Evolutionary conservation across 495 filamentous ascomycete genomes (phyloP).

Genomic region (Hypoxylon perforatum): DNA sequence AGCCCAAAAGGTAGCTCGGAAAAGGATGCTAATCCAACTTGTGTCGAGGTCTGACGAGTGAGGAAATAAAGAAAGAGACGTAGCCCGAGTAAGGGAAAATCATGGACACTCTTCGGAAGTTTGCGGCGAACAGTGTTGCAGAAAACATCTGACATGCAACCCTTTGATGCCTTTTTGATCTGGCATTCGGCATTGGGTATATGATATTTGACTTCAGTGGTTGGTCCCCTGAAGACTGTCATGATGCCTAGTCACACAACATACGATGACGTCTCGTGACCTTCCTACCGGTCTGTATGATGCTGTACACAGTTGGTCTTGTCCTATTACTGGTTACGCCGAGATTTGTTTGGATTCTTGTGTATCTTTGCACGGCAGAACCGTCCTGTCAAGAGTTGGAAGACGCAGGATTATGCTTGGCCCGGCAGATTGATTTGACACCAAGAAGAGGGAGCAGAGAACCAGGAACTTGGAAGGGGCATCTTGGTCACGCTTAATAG

Average conservation of each 20-base stretch:
- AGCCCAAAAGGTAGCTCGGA: background rate
- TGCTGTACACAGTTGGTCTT: background rate
- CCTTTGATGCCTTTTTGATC: background rate
- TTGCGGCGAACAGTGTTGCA: slow-evolving; percentile 16
- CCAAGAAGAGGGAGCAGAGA: no score
- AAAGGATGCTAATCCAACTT: slow-evolving; percentile 2
- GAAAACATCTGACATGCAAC: slow-evolving; percentile 2
- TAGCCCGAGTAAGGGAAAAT: slow-evolving; percentile 3
- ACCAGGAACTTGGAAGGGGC: no score
- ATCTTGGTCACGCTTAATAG: no score
- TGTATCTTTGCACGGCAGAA: background rate
- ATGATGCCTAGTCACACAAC: slow-evolving; percentile 29
- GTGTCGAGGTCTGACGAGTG: background rate
- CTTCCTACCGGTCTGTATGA: background rate
- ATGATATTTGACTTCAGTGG: slow-evolving; percentile 4
- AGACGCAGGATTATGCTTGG: background rate
- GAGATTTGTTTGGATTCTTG: background rate
- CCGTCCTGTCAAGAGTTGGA: background rate
- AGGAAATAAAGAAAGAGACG: background rate
- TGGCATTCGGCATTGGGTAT: background rate
- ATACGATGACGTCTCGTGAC: slow-evolving; percentile 32
- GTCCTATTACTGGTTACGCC: background rate
- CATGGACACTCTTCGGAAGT: slow-evolving; percentile 6
- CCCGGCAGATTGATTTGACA: background rate
- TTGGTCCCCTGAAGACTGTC: slow-evolving; percentile 21